Evolutionary conservation across 768 basidiomycete species (phyloP), one percentile per base, ranked within the genome.

Genomic region (Lactarius hengduanensis): DNA sequence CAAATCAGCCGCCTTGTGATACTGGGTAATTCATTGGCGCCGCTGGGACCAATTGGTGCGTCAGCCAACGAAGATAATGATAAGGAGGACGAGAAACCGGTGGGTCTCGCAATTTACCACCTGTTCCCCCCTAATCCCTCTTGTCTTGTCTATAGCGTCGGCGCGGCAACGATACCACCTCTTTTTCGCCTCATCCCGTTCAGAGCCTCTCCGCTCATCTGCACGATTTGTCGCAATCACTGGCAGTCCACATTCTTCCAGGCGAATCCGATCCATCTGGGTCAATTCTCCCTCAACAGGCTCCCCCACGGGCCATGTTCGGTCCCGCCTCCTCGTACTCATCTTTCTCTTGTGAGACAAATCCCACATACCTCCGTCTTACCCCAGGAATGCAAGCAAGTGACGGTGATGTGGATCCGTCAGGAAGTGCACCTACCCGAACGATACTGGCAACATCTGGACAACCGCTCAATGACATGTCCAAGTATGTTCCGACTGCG

Each of bases 401-500:
- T 76, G n/a, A 65, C 75, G 30, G 60, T n/a, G 60, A 68, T 15
- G 57, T 36, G 32, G 61, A 53, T 13, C 63, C 32, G 59, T 66
- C 47, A 55, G 64, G 61, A 45, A 63, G 10, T 34, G 47, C 59
- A 72, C 62, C 67, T 75, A 43, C 45, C 58, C 81, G 85, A 64
- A 90, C 86, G 28, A 78, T 98, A 54, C 79, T 99, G 47, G 84
- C 89, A n/a, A 90, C 91, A 61, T 90, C 92, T 30, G 97, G 97
- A 6, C 97, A 99, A 75, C 90, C 95, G 6, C 73, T 98, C 26
- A 91, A 98, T 74, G 97, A 99, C 74, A 90, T 98, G 79, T 94
- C 86, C 83, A 96, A 94, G 75, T 99, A 99, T 77, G 80, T 98
- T 50, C 82, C 85, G 13, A 82, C 86, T 9, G 87, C 86, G 8